Conservation (phyloP, 208 protist species). For the Leptomonas seymouri region DNA sequence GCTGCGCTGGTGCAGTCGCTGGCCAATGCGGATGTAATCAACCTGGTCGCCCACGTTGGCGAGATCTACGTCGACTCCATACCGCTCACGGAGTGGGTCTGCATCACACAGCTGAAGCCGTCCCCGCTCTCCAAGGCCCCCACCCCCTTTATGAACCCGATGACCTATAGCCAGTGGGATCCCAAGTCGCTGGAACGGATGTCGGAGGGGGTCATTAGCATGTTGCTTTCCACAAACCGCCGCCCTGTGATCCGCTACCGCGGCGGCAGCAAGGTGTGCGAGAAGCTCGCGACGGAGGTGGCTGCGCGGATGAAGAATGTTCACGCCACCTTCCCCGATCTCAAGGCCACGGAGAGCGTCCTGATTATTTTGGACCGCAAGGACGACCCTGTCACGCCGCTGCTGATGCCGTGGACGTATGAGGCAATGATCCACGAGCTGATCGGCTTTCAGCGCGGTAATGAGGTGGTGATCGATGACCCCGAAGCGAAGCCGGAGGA, state of each 20-base stretch:
- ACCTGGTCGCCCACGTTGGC: slow-evolving; percentile 90
- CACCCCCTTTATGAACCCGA: slow-evolving; percentile 66
- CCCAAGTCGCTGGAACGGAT: slow-evolving; percentile 64
- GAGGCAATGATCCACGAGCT: slow-evolving; percentile 99
- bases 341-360: slow-evolving; percentile 80
- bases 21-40: slow-evolving; percentile 95
- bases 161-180: slow-evolving; percentile 79
- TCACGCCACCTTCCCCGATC: slow-evolving; percentile 84
- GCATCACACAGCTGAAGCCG: slow-evolving; percentile 67
- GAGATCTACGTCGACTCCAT: slow-evolving; percentile 96
- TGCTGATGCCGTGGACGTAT: slow-evolving; percentile 99
- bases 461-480: slow-evolving; percentile 85
- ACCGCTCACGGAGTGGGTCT: slow-evolving; percentile 87
- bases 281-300: slow-evolving; percentile 83
- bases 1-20: slow-evolving; percentile 86
- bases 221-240: slow-evolving; percentile 88
- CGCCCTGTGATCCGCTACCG: slow-evolving; percentile 86
- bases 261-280: slow-evolving; percentile 53
- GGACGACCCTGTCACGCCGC: slow-evolving; percentile 97
- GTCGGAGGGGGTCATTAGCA: slow-evolving; percentile 77
- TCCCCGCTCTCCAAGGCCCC: slow-evolving; percentile 40
- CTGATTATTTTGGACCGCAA: slow-evolving; percentile 86
- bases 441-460: slow-evolving; percentile 95
- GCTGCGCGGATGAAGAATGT: slow-evolving; percentile 82
- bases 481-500: slow-evolving; percentile 74